Conservation (phyloP, 148 eudicot species). For the Chenopodium berlandieri region DNA sequence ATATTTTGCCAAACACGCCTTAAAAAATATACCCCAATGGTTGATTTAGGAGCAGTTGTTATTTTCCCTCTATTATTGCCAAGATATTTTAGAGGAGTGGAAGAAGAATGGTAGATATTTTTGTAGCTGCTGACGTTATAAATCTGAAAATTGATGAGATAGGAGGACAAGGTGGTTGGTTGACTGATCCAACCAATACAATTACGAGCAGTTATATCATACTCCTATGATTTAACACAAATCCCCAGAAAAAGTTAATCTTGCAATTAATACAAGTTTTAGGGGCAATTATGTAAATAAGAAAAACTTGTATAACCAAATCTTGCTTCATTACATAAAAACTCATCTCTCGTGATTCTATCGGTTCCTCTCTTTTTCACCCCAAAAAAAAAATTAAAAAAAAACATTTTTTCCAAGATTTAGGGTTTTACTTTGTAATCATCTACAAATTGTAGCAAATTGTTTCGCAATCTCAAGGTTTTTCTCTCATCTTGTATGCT, state of each 20-base stretch:
- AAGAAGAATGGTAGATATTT: background rate
- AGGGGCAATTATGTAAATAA: background rate
- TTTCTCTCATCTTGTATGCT: background rate
- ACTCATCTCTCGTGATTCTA: background rate
- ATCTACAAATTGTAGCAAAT: background rate
- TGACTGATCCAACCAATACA: background rate
- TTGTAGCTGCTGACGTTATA: background rate
- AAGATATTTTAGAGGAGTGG: background rate
- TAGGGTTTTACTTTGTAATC: constrained; percentile 5
- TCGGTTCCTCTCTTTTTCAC: background rate
- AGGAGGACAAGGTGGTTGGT: background rate
- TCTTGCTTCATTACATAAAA: background rate
- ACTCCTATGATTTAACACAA: background rate
- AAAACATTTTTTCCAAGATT: background rate
- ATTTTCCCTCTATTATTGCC: background rate
- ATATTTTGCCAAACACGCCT: no score
- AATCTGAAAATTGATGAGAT: background rate
- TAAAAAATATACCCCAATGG: no score
- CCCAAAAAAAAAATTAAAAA: no score
- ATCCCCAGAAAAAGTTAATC: background rate
- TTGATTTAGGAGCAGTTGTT: no score
- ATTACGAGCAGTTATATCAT: no score
- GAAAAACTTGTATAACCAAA: background rate
- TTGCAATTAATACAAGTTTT: background rate
- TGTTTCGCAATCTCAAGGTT: background rate